Percentiles rank a stretch among this genome's conserved stretches.
These are phyloP conservation scores for Serendipita sp. DNA, from an alignment of 768 basidiomycete species.

Conservation along the genomic window DNA sequence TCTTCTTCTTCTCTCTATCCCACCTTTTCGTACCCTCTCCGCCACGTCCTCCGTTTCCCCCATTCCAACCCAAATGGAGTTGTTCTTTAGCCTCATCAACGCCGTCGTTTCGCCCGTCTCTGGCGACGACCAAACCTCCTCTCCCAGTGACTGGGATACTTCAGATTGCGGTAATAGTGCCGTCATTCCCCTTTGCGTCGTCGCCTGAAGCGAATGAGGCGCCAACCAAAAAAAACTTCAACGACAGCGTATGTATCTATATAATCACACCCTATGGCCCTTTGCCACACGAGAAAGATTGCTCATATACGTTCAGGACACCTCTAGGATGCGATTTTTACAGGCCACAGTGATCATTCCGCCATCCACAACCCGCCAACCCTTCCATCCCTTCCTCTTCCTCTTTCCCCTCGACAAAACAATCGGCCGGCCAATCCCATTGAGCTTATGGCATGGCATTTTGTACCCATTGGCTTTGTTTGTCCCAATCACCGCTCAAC, in stretches of 20 bases:
- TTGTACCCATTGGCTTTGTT: neutral
- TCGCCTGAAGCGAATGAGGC: neutral
- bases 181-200: neutral
- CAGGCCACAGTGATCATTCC: no score
- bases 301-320: neutral
- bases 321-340: neutral
- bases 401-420: no score
- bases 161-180: neutral
- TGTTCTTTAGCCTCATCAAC: conserved; percentile 2
- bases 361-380: no score
- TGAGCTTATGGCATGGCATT: no score
- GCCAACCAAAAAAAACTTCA: neutral
- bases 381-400: no score
- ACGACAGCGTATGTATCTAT: neutral
- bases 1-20: no score
- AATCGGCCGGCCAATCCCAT: no score
- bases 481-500: neutral
- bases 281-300: neutral
- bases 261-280: neutral
- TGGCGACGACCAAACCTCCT: neutral
- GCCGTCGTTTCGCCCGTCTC: neutral
- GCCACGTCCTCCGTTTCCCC: neutral
- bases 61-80: neutral
- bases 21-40: neutral
- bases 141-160: neutral